Percentiles rank a stretch among this genome's conserved stretches.
phyloP scores from a whole-genome alignment of 495 filamentous ascomycete species.

The Podospora pseudopauciseta region DNA sequence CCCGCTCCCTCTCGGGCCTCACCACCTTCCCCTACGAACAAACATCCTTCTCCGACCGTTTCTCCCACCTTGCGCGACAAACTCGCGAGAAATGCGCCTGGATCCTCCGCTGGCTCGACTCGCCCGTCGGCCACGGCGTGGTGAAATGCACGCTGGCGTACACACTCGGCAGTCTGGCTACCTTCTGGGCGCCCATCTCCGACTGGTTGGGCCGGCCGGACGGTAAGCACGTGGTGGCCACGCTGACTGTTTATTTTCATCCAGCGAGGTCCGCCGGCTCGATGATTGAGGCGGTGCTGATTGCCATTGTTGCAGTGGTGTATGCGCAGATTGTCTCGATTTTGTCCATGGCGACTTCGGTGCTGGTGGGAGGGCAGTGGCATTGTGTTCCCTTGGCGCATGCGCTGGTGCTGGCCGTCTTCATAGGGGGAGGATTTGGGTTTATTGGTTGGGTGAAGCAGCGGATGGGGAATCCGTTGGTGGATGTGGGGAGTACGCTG shows the following conservation, averaged over 20 bases:
- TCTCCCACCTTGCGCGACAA: conserved; percentile 31
- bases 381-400: conserved; percentile 69
- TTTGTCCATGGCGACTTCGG: conserved; percentile 80
- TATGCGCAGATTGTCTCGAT: conserved; percentile 81
- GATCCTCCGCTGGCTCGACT: conserved; percentile 43
- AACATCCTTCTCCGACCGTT: conserved; percentile 24
- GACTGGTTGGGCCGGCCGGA: conserved; percentile 76
- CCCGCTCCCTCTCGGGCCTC: conserved; percentile 14
- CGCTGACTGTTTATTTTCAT: conserved; percentile 93
- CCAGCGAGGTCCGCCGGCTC: conserved; percentile 86
- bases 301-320: conserved; percentile 73
- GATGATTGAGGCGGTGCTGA: conserved; percentile 86
- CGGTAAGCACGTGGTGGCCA: conserved; percentile 94
- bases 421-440: conserved; percentile 84
- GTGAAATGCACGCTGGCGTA: conserved; percentile 95
- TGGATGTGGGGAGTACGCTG: conserved; percentile 87
- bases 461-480: conserved; percentile 74
- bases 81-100: conserved; percentile 21
- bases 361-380: conserved; percentile 64
- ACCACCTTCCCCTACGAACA: conserved; percentile 19
- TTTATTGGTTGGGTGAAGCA: conserved; percentile 94
- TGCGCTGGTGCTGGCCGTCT: conserved; percentile 75
- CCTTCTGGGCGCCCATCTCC: conserved; percentile 73
- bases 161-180: conserved; percentile 80
- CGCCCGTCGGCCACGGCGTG: conserved; percentile 64